Percentiles rank a stretch among this genome's conserved stretches.
phyloP scores from a whole-genome alignment of 768 basidiomycete species.

The Pisolithus tinctorius region DNA sequence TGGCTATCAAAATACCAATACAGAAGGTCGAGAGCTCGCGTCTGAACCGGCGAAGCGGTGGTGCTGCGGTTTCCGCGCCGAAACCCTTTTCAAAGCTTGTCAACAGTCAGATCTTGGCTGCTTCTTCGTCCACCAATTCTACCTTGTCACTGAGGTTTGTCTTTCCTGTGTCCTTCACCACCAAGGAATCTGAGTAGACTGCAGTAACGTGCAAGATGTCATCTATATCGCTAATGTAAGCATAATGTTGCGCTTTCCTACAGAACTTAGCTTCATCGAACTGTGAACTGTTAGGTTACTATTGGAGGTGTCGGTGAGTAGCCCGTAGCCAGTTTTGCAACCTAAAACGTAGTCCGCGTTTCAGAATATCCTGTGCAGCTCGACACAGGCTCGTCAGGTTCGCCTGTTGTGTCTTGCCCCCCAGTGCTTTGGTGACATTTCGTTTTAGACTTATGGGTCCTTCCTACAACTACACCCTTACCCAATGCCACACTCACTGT shows the following conservation, averaged over 20 bases:
- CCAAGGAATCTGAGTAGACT: slow-evolving; percentile 7
- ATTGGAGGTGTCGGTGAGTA: slow-evolving; percentile 54
- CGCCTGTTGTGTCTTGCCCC: neutral
- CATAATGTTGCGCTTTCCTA: neutral
- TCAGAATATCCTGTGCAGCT: slow-evolving; percentile 70
- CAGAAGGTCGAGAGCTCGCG: slow-evolving; percentile 34
- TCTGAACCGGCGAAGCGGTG: slow-evolving; percentile 33
- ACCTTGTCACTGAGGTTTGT: slow-evolving; percentile 19
- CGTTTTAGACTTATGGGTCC: slow-evolving; percentile 69
- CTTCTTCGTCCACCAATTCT: slow-evolving; percentile 14
- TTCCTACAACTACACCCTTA: slow-evolving; percentile 39
- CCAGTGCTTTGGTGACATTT: neutral
- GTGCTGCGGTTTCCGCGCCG: slow-evolving; percentile 11
- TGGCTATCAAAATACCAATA: slow-evolving; percentile 43
- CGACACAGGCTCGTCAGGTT: slow-evolving; percentile 66
- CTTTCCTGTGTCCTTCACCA: neutral
- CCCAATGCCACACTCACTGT: slow-evolving; percentile 47
- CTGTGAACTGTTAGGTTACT: slow-evolving; percentile 44
- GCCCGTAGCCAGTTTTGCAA: slow-evolving; percentile 1
- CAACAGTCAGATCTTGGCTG: slow-evolving; percentile 19
- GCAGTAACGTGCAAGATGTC: slow-evolving; percentile 67
- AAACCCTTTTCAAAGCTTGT: slow-evolving; percentile 4
- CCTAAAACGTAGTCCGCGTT: slow-evolving; percentile 4
- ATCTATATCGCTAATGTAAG: slow-evolving; percentile 75
- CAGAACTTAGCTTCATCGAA: neutral